phyloP scores from a whole-genome alignment of 768 basidiomycete species.

The Dacryopinax primogenitus region DNA sequence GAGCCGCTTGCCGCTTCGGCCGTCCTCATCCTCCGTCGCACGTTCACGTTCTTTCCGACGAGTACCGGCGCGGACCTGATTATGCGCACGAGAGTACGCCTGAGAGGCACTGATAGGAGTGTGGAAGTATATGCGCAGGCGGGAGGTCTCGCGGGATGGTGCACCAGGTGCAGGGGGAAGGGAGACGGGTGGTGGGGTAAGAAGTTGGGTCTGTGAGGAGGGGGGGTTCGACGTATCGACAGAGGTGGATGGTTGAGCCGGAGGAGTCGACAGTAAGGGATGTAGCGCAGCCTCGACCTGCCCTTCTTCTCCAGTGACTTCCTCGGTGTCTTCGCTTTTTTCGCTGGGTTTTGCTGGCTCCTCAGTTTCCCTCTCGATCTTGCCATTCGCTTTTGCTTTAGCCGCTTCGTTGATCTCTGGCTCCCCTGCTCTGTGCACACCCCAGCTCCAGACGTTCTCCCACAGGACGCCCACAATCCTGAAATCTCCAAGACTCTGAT shows the following conservation, averaged over 20 bases:
- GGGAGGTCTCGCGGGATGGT: conserved; percentile 33
- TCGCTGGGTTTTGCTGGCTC: background rate
- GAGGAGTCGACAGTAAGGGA: background rate
- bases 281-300: background rate
- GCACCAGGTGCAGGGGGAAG: conserved; percentile 34
- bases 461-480: conserved; percentile 4
- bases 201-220: conserved; percentile 13
- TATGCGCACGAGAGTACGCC: conserved; percentile 25
- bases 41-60: conserved; percentile 70
- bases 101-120: conserved; percentile 59
- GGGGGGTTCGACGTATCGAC: conserved; percentile 16
- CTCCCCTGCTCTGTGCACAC: background rate
- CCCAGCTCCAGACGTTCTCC: conserved; percentile 4
- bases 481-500: conserved; percentile 2
- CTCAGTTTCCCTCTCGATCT: background rate
- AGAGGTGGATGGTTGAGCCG: conserved; percentile 14
- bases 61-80: conserved; percentile 39
- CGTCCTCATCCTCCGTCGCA: conserved; percentile 64
- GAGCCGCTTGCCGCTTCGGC: conserved; percentile 54
- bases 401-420: background rate
- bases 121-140: conserved; percentile 85
- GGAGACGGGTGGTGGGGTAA: conserved; percentile 22
- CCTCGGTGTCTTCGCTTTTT: conserved; percentile 15
- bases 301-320: background rate
- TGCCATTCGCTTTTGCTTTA: background rate